Base-by-base conservation (phyloP, 352 stramenopile species). In the Pythium plurisporium region DNA sequence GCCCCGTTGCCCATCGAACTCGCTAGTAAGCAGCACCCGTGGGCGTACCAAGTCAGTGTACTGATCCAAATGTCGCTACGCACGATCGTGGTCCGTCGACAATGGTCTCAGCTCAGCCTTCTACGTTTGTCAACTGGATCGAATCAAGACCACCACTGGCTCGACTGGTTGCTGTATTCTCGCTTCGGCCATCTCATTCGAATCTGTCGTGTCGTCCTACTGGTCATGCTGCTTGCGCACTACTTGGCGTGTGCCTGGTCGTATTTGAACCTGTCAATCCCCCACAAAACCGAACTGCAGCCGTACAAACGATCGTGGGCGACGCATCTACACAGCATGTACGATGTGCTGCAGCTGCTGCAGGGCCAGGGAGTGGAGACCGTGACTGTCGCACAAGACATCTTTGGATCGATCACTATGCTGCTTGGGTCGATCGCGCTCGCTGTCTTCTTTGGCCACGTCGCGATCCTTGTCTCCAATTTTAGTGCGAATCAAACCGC, bases 391-490 rank as follows among this genome's bases (percentile, higher is more conserved):
- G 49, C 53, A 0, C 75, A 90, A 37, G 74, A 74, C 41, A 8
- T 79, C 0, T 87, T 87, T 33, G 69, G 63, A 0, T 72, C 72
- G 0, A 41, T 87, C 7, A 67, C 64, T 5, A 64, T 84, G 1
- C 58, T 92, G 0, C 17, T 87, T 3, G 78, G 79, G 1, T 82
- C 79, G 0, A 66, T 92, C 27, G 51, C 82, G 1, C 62, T 92
- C 14, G 36, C 36, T 17, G 14, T 43, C 14, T 9, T 43, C 36
- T 43, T 43, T 22, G 36, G 36, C 20, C 11, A 43, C n/a, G 36
- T 43, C 36, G 36, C 36, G 6, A 43, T 43, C 36, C n/a, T 43
- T 6, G n/a, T 43, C 5, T 9, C 36, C 36, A 43, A 43, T 17
- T 43, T 23, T 22, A 23, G 20, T 17, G 36, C 12, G 6, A 43